A percentile compares a stretch with the other conserved stretches of the same genome.
phyloP scores from a whole-genome alignment of 2,329 filamentous ascomycete genomes.

The Dendryphion nanum region DNA sequence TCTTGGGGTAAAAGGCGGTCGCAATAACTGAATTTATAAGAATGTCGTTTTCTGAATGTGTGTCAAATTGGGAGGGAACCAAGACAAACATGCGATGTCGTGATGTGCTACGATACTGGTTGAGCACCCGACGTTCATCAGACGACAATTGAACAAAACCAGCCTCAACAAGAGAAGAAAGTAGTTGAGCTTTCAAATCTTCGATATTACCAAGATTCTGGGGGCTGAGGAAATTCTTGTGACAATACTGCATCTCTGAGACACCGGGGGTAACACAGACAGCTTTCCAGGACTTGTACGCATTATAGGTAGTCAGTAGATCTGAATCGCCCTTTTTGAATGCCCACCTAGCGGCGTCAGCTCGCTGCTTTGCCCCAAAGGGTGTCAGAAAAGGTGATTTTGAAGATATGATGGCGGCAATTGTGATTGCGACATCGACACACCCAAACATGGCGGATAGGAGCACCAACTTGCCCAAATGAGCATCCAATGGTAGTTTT shows the following conservation, averaged over 20 bases:
- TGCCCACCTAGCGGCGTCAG: constrained; percentile 72
- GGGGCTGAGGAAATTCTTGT: constrained; percentile 89
- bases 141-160: constrained; percentile 75
- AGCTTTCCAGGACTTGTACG: constrained; percentile 84
- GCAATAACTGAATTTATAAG: constrained; percentile 80
- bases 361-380: constrained; percentile 78
- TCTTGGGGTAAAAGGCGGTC: constrained; percentile 94
- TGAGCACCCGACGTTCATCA: constrained; percentile 68
- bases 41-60: constrained; percentile 76
- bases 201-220: constrained; percentile 90
- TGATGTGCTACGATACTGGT: constrained; percentile 65
- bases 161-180: constrained; percentile 81
- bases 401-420: constrained; percentile 88
- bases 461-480: constrained; percentile 89
- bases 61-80: constrained; percentile 72
- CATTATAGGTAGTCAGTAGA: constrained; percentile 88
- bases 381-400: constrained; percentile 92
- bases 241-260: constrained; percentile 86
- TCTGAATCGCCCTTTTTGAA: constrained; percentile 90
- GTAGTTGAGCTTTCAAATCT: constrained; percentile 88
- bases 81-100: constrained; percentile 75
- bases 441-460: constrained; percentile 85
- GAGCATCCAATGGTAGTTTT: constrained; percentile 86
- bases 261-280: constrained; percentile 69
- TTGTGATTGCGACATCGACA: constrained; percentile 85